These are phyloP conservation scores for Claviceps arundinis DNA, from an alignment of 2,329 filamentous ascomycete species.

Conservation along the genomic window DNA sequence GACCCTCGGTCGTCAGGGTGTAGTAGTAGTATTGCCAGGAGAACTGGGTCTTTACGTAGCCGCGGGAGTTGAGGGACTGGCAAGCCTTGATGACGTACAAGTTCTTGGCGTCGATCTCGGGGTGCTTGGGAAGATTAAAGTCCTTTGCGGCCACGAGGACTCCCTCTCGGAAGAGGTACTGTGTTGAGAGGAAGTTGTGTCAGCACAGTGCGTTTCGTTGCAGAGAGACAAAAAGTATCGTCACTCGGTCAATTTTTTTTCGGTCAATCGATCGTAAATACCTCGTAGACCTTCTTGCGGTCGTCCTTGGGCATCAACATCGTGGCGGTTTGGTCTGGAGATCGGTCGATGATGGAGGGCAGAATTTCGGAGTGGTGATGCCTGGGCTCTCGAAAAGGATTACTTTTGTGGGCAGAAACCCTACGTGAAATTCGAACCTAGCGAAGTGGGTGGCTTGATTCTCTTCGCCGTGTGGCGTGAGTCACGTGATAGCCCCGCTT, in stretches of 20 bases:
- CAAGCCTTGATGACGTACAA: conserved; percentile 98
- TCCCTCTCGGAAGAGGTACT: conserved; percentile 93
- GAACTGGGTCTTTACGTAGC: conserved; percentile 99
- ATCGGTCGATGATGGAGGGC: conserved; percentile 39
- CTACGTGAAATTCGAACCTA: conserved; percentile 23
- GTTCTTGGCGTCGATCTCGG: conserved; percentile 99
- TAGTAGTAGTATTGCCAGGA: conserved; percentile 99
- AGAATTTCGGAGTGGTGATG: conserved; percentile 22
- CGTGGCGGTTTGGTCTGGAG: conserved; percentile 43
- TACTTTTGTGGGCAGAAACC: conserved; percentile 34
- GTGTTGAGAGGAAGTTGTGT: conserved; percentile 8
- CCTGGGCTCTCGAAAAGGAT: conserved; percentile 30
- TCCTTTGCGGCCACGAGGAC: conserved; percentile 98
- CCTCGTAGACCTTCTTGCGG: conserved; percentile 99
- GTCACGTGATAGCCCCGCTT: conserved; percentile 17
- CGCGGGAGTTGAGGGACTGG: conserved; percentile 95
- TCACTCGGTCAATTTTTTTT: background rate
- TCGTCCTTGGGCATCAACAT: conserved; percentile 99
- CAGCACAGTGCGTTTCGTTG: conserved; percentile 8
- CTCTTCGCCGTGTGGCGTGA: conserved; percentile 13
- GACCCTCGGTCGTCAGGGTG: conserved; percentile 97
- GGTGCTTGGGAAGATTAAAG: conserved; percentile 96
- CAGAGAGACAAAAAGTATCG: background rate
- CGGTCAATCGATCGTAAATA: conserved; percentile 14
- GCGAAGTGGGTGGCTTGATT: conserved; percentile 19